A percentile compares a stretch with the other conserved stretches of the same genome.
Evolutionary conservation across 495 filamentous ascomycete species (phyloP).

Genomic region (Penicillium canescens): DNA sequence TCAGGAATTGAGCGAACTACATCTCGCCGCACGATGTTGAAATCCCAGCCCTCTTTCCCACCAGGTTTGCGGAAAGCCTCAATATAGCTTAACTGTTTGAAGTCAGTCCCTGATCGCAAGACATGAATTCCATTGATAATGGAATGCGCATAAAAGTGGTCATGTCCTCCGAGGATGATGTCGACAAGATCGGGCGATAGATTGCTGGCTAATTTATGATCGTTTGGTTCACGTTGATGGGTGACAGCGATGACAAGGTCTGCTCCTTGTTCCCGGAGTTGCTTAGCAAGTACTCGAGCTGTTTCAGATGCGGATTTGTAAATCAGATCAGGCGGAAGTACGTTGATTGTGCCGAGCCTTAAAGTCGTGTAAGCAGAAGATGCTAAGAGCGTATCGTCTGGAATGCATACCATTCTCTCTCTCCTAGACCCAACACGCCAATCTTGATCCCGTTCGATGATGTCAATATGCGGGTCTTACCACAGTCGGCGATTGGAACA

Average conservation of each 20-base stretch:
- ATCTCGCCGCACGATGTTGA: slow-evolving; percentile 75
- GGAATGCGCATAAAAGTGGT: slow-evolving; percentile 81
- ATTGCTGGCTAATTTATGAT: slow-evolving; percentile 74
- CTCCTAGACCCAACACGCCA: slow-evolving; percentile 80
- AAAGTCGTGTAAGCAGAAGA: background rate
- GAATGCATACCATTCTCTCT: slow-evolving; percentile 60
- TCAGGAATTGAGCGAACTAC: slow-evolving; percentile 64
- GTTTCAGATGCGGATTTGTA: slow-evolving; percentile 75
- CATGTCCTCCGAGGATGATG: slow-evolving; percentile 84
- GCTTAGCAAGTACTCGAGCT: slow-evolving; percentile 68
- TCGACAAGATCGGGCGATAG: slow-evolving; percentile 69
- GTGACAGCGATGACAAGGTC: slow-evolving; percentile 80
- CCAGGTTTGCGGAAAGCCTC: slow-evolving; percentile 62
- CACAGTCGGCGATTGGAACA: slow-evolving; percentile 67
- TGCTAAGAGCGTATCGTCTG: background rate
- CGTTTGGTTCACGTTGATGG: slow-evolving; percentile 84
- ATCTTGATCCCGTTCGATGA: slow-evolving; percentile 82
- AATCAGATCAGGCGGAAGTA: slow-evolving; percentile 74
- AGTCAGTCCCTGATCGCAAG: slow-evolving; percentile 81
- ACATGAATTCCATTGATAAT: slow-evolving; percentile 77
- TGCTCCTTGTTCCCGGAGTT: slow-evolving; percentile 71
- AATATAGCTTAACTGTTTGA: slow-evolving; percentile 87
- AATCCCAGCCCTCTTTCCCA: slow-evolving; percentile 60
- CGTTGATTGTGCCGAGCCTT: slow-evolving; percentile 86
- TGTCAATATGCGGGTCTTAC: slow-evolving; percentile 69